These are phyloP conservation scores for Blastocrithidia nonstop DNA, from an alignment of 208 protist species.

Conservation along the genomic window DNA sequence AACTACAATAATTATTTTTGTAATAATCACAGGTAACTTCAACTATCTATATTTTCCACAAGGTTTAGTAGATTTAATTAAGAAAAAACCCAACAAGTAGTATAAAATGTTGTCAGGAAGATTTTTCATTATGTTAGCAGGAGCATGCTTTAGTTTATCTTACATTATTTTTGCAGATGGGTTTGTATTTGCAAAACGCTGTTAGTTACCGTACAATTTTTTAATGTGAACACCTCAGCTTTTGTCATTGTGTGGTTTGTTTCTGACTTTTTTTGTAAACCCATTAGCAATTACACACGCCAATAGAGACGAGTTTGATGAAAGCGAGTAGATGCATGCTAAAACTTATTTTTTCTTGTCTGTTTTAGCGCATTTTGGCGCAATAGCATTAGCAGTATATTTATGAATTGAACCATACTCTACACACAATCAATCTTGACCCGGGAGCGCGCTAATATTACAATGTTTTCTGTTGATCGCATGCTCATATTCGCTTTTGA, in stretches of 20 bases:
- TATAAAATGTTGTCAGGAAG: no score
- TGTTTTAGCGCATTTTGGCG: conserved; percentile 25
- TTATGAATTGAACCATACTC: conserved; percentile 34
- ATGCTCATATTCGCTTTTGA: conserved; percentile 11
- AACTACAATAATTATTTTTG: no score
- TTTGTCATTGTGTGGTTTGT: conserved; percentile 19
- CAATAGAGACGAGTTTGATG: conserved; percentile 11
- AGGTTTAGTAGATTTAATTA: no score
- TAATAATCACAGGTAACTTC: no score
- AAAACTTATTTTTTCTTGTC: conserved; percentile 44
- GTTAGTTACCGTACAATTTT: conserved; percentile 35
- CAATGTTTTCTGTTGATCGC: conserved; percentile 18
- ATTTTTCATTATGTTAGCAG: conserved; percentile 11
- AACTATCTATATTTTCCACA: no score
- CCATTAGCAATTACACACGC: conserved; percentile 9
- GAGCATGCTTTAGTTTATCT: conserved; percentile 17
- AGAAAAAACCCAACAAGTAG: no score
- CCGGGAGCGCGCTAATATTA: conserved; percentile 28
- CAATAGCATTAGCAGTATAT: conserved; percentile 33
- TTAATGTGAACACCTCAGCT: conserved; percentile 45
- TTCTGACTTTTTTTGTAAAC: conserved; percentile 36
- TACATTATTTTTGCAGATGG: conserved; percentile 44
- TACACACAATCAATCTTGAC: conserved; percentile 13
- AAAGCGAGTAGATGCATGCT: no score
- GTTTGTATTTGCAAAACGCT: conserved; percentile 21